These are phyloP conservation scores for Waltiozyma sp. DNA, from an alignment of 1,139 yeast species.

Conservation along the genomic window DNA sequence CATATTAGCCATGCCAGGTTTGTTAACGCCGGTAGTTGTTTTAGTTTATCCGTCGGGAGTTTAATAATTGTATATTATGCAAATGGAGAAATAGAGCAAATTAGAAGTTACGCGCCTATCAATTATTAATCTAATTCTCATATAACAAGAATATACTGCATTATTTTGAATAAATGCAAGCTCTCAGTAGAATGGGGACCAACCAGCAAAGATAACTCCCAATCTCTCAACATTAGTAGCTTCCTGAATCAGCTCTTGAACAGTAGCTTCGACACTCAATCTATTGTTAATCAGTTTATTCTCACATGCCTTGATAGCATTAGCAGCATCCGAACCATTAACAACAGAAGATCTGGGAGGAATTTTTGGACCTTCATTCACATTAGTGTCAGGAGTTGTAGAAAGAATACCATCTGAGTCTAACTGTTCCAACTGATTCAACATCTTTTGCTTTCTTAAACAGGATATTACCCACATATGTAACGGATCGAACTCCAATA, in stretches of 20 bases:
- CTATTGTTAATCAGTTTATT: conserved; percentile 59
- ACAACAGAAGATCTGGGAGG: neutral
- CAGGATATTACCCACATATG: conserved; percentile 86
- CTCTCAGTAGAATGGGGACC: conserved; percentile 41
- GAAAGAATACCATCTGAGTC: conserved; percentile 8
- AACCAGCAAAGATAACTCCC: conserved; percentile 72
- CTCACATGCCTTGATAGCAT: conserved; percentile 65
- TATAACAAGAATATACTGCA: too few relatives aligned
- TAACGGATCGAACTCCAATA: conserved; percentile 83
- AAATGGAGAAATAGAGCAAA: too few relatives aligned
- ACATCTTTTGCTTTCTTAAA: conserved; percentile 44
- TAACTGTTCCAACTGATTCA: conserved; percentile 24
- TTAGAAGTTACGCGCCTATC: too few relatives aligned
- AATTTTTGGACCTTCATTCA: conserved; percentile 20
- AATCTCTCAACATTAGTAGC: conserved; percentile 62
- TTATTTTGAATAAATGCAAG: too few relatives aligned
- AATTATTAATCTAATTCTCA: too few relatives aligned
- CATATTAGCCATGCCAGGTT: too few relatives aligned
- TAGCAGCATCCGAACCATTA: conserved; percentile 59
- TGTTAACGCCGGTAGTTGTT: too few relatives aligned
- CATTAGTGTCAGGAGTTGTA: conserved; percentile 32
- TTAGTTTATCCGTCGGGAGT: too few relatives aligned
- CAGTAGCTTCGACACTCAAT: conserved; percentile 73
- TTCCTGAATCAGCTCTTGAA: conserved; percentile 67
- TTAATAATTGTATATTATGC: too few relatives aligned